phyloP scores from a whole-genome alignment of 2,329 filamentous ascomycete species.

The Xylaria polymorpha region DNA sequence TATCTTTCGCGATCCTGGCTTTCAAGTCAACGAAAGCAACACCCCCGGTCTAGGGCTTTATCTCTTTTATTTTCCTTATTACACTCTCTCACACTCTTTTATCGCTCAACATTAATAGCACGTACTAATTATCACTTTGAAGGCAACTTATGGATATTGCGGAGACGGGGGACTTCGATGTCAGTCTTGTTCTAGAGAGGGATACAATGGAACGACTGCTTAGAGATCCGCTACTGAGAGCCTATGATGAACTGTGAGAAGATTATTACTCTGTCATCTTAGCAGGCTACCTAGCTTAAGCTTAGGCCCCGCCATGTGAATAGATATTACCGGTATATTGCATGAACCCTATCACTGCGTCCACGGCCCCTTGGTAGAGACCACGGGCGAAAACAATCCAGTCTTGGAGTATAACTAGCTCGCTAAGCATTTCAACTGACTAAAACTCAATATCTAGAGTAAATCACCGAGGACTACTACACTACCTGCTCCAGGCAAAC shows the following conservation, averaged over 20 bases:
- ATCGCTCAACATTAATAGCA: background rate
- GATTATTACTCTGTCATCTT: background rate
- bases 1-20: background rate
- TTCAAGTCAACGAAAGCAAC: background rate
- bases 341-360: background rate
- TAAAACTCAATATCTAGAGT: too few species aligned
- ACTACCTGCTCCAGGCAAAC: background rate
- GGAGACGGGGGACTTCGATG: slow-evolving; percentile 35
- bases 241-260: slow-evolving; percentile 26
- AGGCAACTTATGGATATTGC: slow-evolving; percentile 36
- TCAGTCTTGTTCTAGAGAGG: slow-evolving; percentile 30
- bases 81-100: background rate
- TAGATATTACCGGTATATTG: background rate
- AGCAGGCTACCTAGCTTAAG: background rate
- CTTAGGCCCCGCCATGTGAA: background rate
- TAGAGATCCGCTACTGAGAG: slow-evolving; percentile 42
- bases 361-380: background rate
- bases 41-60: background rate
- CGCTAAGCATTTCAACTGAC: too few species aligned
- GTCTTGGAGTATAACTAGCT: too few species aligned
- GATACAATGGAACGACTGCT: slow-evolving; percentile 42
- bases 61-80: background rate
- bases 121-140: slow-evolving; percentile 1
- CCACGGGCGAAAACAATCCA: too few species aligned
- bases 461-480: too few species aligned